These are phyloP conservation scores for Tuber borchii DNA, from an alignment of 495 filamentous ascomycete genomes.

Conservation along the genomic window DNA sequence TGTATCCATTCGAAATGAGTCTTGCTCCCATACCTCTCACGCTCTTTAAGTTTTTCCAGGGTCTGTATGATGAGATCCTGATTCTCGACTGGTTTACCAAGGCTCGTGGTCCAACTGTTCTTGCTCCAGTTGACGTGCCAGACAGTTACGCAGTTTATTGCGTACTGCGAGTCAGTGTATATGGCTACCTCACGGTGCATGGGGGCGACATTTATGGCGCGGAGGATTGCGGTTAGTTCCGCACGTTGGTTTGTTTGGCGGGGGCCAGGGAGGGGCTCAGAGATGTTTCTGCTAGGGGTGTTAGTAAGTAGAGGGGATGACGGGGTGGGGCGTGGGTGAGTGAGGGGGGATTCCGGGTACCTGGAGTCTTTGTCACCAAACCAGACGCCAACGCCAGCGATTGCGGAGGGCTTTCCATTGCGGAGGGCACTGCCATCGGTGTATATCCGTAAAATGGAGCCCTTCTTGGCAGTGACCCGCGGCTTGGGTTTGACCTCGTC, in stretches of 20 bases:
- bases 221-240: constrained; percentile 79
- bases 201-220: constrained; percentile 71
- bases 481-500: constrained; percentile 33
- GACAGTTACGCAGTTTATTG: constrained; percentile 79
- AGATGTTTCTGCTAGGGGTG: constrained; percentile 61
- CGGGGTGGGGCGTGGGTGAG: not conserved
- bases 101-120: constrained; percentile 70
- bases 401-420: constrained; percentile 67
- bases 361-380: constrained; percentile 38
- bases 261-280: constrained; percentile 66
- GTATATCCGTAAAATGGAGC: constrained; percentile 60
- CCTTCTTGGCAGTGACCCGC: constrained; percentile 33
- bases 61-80: constrained; percentile 73
- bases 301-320: constrained; percentile 34
- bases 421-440: constrained; percentile 79
- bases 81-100: constrained; percentile 70
- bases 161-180: constrained; percentile 75
- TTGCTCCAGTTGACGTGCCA: constrained; percentile 76
- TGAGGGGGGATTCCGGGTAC: constrained; percentile 7
- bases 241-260: constrained; percentile 91
- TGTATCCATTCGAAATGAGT: constrained; percentile 83
- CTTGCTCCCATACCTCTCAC: constrained; percentile 53
- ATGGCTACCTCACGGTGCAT: constrained; percentile 55
- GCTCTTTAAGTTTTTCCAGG: constrained; percentile 59
- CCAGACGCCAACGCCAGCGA: constrained; percentile 79